Evolutionary conservation across 2,329 filamentous ascomycete genomes (phyloP).

Genomic region (Elsinoe ampelina): DNA sequence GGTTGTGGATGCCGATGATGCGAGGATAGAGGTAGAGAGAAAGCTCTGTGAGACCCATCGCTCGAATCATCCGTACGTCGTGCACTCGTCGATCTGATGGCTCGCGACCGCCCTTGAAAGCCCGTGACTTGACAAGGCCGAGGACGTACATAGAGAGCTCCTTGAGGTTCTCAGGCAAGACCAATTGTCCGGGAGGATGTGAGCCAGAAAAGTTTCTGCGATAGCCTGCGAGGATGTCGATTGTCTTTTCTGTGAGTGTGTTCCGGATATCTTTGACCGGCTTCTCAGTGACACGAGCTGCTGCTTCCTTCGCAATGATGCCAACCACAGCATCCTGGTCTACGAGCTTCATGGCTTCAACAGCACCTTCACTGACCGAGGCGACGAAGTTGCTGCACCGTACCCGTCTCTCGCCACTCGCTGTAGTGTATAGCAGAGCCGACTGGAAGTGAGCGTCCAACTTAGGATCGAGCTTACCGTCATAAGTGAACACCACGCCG

Average conservation of each 20-base stretch:
- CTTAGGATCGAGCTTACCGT: conserved; percentile 94
- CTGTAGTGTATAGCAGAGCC: conserved; percentile 87
- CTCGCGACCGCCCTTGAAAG: conserved; percentile 86
- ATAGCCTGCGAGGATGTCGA: conserved; percentile 85
- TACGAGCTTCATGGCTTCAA: conserved; percentile 81
- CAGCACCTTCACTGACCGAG: conserved; percentile 74
- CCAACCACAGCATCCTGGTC: conserved; percentile 90
- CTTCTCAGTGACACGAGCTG: conserved; percentile 69
- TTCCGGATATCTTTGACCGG: conserved; percentile 77
- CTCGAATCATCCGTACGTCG: conserved; percentile 80
- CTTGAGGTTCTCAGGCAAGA: conserved; percentile 90
- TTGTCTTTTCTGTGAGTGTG: conserved; percentile 77
- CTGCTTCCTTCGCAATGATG: conserved; percentile 87
- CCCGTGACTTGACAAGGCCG: conserved; percentile 76
- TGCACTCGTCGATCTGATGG: conserved; percentile 83
- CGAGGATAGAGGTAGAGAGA: conserved; percentile 90
- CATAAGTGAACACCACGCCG: conserved; percentile 84
- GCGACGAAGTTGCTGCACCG: conserved; percentile 90
- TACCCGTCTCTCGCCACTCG: conserved; percentile 78
- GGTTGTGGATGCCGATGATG: conserved; percentile 84
- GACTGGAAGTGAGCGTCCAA: conserved; percentile 97
- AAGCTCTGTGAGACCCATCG: conserved; percentile 77
- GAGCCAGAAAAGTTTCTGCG: conserved; percentile 82
- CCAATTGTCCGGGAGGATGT: conserved; percentile 83
- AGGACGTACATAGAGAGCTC: conserved; percentile 97